Evolutionary conservation across 192 early-diverging fungal genomes (phyloP), one percentile per base, ranked within the genome.

Genomic region (Gaertneriomyces sp.): DNA sequence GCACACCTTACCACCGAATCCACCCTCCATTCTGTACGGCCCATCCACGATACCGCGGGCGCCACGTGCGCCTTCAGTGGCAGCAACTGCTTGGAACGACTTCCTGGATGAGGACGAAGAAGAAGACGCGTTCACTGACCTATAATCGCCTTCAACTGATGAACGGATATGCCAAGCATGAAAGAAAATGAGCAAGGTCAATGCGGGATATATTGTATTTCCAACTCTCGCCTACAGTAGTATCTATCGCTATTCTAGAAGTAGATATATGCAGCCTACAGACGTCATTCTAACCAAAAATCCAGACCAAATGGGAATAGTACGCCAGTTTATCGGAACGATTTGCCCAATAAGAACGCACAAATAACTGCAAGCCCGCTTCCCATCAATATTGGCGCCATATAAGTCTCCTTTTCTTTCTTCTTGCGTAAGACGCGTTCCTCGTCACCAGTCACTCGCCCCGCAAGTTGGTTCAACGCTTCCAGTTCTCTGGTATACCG

Each of bases 301-400:
- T 57, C 16, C 25, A 33, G 25, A 33, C 25, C 25, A 33, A 33
- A 33, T 33, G 2, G 25, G 25, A 55, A 33, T 33, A 10, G 53
- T 16, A 9, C 42, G 11, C 10, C 59, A 63, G 4, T 17, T 51
- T 67, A 76, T 65, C 60, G 65, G 45, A 78, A 78, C 44, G 61
- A 57, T 49, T 61, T 72, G 17, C 76, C 76, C 41, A 78, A 50
- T 66, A 78, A 69, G 47, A 78, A 78, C 20, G 76, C 76, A 53
- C 76, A 76, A 39, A 71, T 64, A 6, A 78, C 58, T 10, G 76
- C 76, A 11, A 78, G 25, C 7, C 73, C 69, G 7, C 70, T 61
- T 19, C 74, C 76, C 66, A 74, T 44, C 45, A 78, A 10, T 8
- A 71, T 58, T 11, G 73, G 64, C 7, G 54, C 66, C 49, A 62